phyloP scores from a whole-genome alignment of 805 yeast genomes.

The Sugiyamaella americana region DNA sequence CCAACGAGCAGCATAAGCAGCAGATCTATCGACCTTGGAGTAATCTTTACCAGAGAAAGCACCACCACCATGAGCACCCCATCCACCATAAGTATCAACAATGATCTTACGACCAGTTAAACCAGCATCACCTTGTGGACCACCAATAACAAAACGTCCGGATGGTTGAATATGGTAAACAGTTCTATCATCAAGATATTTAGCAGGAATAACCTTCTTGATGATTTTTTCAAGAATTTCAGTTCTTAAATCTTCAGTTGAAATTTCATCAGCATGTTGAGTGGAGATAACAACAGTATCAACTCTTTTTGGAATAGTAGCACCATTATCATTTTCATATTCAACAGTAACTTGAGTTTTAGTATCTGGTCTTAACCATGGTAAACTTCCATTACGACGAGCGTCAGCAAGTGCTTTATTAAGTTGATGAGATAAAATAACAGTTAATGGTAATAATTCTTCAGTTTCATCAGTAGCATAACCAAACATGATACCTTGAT shows the following conservation, averaged over 20 bases:
- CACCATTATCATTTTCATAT: slow-evolving; percentile 90
- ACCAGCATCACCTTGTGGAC: slow-evolving; percentile 99
- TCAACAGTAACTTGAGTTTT: slow-evolving; percentile 99
- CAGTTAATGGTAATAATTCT: slow-evolving; percentile 93
- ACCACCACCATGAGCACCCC: slow-evolving; percentile 99
- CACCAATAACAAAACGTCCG: slow-evolving; percentile 99
- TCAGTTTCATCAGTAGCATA: slow-evolving; percentile 99
- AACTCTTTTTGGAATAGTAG: slow-evolving; percentile 91
- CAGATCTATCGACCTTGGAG: slow-evolving; percentile 99
- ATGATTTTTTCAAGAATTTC: slow-evolving; percentile 74
- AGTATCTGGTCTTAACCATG: slow-evolving; percentile 99
- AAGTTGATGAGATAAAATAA: slow-evolving; percentile 89
- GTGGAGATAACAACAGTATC: slow-evolving; percentile 97
- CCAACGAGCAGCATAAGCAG: slow-evolving; percentile 99
- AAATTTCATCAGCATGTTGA: slow-evolving; percentile 94
- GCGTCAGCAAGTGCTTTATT: slow-evolving; percentile 96
- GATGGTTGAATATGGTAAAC: slow-evolving; percentile 98
- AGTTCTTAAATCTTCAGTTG: slow-evolving; percentile 85
- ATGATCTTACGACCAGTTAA: slow-evolving; percentile 98
- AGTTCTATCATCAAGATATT: slow-evolving; percentile 90
- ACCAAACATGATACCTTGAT: slow-evolving; percentile 99
- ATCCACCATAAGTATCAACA: slow-evolving; percentile 99
- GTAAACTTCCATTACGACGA: slow-evolving; percentile 89
- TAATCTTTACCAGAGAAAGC: slow-evolving; percentile 99
- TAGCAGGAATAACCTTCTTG: slow-evolving; percentile 86